These are phyloP conservation scores for Tuber microsphaerosporum DNA, from an alignment of 495 filamentous ascomycete genomes.

Conservation along the genomic window DNA sequence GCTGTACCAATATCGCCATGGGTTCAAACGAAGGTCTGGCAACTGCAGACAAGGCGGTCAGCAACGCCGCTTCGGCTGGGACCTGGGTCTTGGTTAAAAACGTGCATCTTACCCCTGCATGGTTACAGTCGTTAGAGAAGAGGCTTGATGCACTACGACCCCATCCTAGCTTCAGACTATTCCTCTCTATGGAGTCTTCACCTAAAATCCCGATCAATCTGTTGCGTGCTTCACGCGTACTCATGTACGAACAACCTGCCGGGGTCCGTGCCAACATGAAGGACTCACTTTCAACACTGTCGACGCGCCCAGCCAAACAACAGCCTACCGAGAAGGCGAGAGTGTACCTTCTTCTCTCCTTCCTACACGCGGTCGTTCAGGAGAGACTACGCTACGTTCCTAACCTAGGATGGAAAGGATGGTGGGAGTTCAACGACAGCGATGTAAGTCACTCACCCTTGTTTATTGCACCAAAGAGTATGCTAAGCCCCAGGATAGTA, in stretches of 20 bases:
- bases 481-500: conserved; percentile 56
- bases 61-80: conserved; percentile 82
- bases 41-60: conserved; percentile 90
- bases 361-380: conserved; percentile 93
- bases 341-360: conserved; percentile 83
- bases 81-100: conserved; percentile 99
- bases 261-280: conserved; percentile 98
- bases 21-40: conserved; percentile 89
- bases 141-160: conserved; percentile 90
- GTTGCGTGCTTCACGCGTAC: conserved; percentile 80
- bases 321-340: conserved; percentile 84
- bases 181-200: conserved; percentile 96
- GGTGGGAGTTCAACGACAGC: conserved; percentile 99
- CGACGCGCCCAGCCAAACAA: conserved; percentile 62
- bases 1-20: conserved; percentile 97
- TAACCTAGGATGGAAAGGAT: conserved; percentile 92
- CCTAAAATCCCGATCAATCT: conserved; percentile 96
- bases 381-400: conserved; percentile 93
- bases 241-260: conserved; percentile 97
- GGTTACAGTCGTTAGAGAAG: conserved; percentile 96
- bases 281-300: conserved; percentile 80
- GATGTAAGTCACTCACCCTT: conserved; percentile 61
- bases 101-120: conserved; percentile 89
- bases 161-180: conserved; percentile 85
- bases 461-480: conserved; percentile 14